phyloP scores from a whole-genome alignment of 2,329 filamentous ascomycete genomes.

The Fusarium kyushuense region DNA sequence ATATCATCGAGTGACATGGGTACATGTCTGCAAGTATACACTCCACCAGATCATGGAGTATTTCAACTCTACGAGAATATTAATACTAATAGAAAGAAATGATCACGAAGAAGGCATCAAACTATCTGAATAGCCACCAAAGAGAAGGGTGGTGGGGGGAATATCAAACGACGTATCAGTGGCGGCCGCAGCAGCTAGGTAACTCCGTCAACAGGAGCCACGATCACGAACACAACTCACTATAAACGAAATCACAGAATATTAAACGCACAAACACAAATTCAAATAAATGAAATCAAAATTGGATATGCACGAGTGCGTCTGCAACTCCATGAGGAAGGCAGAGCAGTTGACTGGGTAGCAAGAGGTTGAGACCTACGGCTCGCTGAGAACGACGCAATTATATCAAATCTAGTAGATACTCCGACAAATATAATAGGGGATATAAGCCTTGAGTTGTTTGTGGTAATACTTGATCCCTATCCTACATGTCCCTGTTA shows the following conservation, averaged over 20 bases:
- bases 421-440: conserved; percentile 3
- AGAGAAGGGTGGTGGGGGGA: background rate
- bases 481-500: conserved; percentile 1
- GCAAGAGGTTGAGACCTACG: conserved; percentile 22
- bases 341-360: background rate
- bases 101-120: background rate
- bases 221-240: conserved; percentile 1
- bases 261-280: conserved; percentile 23
- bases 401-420: conserved; percentile 10
- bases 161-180: conserved; percentile 7
- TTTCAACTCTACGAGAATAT: conserved; percentile 23
- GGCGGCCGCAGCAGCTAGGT: background rate
- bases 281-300: conserved; percentile 11
- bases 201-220: background rate
- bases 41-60: background rate
- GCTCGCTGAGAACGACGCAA: background rate
- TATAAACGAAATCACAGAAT: background rate
- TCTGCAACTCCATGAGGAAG: background rate
- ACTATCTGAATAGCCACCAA: background rate
- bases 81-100: background rate
- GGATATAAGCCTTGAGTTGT: background rate
- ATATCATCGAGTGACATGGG: background rate
- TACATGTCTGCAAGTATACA: background rate
- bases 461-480: background rate
- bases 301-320: conserved; percentile 3